Evolutionary conservation across 495 filamentous ascomycete genomes (phyloP), one percentile per base, ranked within the genome.

Genomic region (Lophium mytilinum): DNA sequence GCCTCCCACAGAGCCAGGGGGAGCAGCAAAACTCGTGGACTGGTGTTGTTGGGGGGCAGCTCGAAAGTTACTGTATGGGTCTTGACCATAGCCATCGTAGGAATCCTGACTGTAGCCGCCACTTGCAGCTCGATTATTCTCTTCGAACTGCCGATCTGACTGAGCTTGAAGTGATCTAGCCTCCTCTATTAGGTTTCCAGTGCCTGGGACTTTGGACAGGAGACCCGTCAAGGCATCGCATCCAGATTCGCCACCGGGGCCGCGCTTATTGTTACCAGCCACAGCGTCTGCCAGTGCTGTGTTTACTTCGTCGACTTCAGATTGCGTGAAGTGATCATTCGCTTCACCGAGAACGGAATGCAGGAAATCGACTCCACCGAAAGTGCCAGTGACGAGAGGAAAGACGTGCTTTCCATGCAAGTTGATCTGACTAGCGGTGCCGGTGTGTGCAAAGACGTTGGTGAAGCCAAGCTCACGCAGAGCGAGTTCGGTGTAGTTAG

Each of bases 331-430:
- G 66, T 96, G 90, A 66, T 98, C 93, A 17, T 83, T 94, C 19
- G 90, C 92, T 68, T 98, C 93, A 37, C 93, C 93, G 8, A 96
- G 76, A n/a, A 98, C 90, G 0, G 89, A 95, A 70, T 98, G 93
- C 66, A 96, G 78, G 71, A 98, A 98, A 63, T 97, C 93, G 19
- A 96, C 92, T 61, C 84, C 90, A 15, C 93, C 93, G 71, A 98
- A 96, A 3, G 91, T 88, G 36, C 90, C 90, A 10, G 93, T 97
- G 10, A 95, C 86, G 5, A 97, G 75, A 14, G 93, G 93, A 62
- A 83, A 96, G 40, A 90, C 80, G n/a, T 73, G 77, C 48, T 85
- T 84, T 15, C 88, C 89, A 52, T 72, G 81, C 11, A 94, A 58
- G 60, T 83, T 83, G 57, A 94, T 82, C 72, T 89, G 75, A 0